Evolutionary conservation across 345 rosid species (phyloP).

Genomic region (Brassica napus): DNA sequence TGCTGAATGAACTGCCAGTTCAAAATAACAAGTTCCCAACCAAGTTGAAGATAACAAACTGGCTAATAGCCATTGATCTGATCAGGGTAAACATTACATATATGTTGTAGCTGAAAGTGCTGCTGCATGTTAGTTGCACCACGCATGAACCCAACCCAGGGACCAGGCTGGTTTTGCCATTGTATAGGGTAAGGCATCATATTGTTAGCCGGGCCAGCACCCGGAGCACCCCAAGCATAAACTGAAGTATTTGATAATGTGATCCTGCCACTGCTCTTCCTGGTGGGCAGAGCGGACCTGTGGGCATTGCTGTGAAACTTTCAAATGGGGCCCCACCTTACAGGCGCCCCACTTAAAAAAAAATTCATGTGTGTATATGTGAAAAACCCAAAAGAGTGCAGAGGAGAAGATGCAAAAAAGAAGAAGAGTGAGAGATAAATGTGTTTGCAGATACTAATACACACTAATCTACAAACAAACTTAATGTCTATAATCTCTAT

Average conservation of each 20-base stretch:
- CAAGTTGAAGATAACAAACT: background rate
- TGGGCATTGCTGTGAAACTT: no score
- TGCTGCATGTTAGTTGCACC: slow-evolving; percentile 48
- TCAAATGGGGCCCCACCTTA: no score
- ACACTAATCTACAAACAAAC: no score
- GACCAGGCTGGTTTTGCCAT: slow-evolving; percentile 58
- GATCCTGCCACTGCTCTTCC: slow-evolving; percentile 30
- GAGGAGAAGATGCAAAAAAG: no score
- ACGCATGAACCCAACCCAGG: slow-evolving; percentile 47
- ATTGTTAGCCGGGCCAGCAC: slow-evolving; percentile 11
- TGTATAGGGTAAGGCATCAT: slow-evolving; percentile 61
- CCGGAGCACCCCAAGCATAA: slow-evolving; percentile 49
- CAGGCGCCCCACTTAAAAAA: no score
- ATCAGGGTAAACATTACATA: background rate
- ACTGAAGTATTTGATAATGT: slow-evolving; percentile 43
- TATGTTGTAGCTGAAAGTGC: slow-evolving; percentile 31
- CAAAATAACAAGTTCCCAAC: background rate
- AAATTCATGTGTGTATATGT: no score
- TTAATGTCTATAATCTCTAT: no score
- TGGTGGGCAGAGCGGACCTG: no score
- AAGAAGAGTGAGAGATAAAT: no score
- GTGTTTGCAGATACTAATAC: no score
- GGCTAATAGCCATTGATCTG: background rate
- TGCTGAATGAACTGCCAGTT: slow-evolving; percentile 41
- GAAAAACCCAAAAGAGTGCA: no score